These are phyloP conservation scores for Tolypocladium amazonense DNA, from an alignment of 2,329 filamentous ascomycete genomes.

Conservation along the genomic window DNA sequence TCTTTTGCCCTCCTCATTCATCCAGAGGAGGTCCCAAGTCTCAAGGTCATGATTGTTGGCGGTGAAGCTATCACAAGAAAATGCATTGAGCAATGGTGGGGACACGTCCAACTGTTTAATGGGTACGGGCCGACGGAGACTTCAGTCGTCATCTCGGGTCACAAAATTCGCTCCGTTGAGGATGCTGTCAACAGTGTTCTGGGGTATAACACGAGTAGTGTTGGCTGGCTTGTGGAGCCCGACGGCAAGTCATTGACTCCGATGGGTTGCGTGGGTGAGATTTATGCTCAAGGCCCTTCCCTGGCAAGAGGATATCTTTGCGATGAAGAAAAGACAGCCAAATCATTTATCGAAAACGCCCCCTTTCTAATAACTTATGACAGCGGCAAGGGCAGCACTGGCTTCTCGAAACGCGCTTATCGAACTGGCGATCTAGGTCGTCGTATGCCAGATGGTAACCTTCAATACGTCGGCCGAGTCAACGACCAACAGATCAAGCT, in stretches of 20 bases:
- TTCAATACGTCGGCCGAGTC: not conserved
- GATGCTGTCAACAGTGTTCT: slow-evolving; percentile 1
- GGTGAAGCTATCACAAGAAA: slow-evolving; percentile 5
- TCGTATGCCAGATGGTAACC: not conserved
- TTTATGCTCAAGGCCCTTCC: slow-evolving; percentile 17
- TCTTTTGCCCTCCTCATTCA: slow-evolving; percentile 7
- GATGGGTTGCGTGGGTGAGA: slow-evolving; percentile 9
- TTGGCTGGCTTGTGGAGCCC: slow-evolving; percentile 3
- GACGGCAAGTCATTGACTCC: slow-evolving; percentile 6
- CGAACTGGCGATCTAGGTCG: slow-evolving; percentile 7
- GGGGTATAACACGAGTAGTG: slow-evolving; percentile 3
- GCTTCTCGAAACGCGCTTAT: slow-evolving; percentile 7
- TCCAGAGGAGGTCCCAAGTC: slow-evolving; percentile 4
- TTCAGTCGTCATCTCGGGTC: slow-evolving; percentile 1
- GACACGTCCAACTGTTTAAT: slow-evolving; percentile 8
- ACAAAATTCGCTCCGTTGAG: not conserved
- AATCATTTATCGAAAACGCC: slow-evolving; percentile 8
- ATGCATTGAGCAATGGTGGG: slow-evolving; percentile 5
- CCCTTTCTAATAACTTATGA: slow-evolving; percentile 14
- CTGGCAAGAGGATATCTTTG: slow-evolving; percentile 39
- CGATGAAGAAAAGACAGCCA: slow-evolving; percentile 16
- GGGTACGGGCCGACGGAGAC: slow-evolving; percentile 8
- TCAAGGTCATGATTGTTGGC: slow-evolving; percentile 4
- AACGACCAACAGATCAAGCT: slow-evolving; percentile 5
- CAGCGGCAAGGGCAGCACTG: slow-evolving; percentile 1